Evolutionary conservation across 2,329 filamentous ascomycete genomes (phyloP).

Genomic region (Botrytis fragariae): DNA sequence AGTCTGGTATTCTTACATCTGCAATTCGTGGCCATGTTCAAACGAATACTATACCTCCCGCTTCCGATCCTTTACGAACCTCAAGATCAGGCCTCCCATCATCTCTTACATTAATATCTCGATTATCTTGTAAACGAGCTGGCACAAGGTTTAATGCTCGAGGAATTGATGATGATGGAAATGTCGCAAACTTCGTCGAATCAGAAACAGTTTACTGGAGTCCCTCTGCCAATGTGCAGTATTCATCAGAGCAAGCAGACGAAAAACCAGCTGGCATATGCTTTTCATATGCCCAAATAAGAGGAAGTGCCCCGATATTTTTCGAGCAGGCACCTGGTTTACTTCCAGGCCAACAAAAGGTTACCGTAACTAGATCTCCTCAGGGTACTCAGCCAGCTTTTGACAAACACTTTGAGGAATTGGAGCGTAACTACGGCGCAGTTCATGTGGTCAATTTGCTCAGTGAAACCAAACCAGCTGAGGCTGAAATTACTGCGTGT

Average conservation of each 20-base stretch:
- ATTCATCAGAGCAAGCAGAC: conserved; percentile 24
- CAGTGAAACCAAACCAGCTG: conserved; percentile 83
- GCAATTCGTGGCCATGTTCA: conserved; percentile 91
- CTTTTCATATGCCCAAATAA: conserved; percentile 91
- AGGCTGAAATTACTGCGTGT: conserved; percentile 76
- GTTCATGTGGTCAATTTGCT: conserved; percentile 92
- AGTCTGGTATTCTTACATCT: conserved; percentile 83
- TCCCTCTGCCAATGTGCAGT: conserved; percentile 47
- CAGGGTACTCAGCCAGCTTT: conserved; percentile 94
- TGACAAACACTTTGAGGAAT: conserved; percentile 87
- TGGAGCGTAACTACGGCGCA: conserved; percentile 83
- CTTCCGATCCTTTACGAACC: conserved; percentile 66
- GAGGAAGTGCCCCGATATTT: conserved; percentile 92
- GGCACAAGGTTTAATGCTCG: conserved; percentile 96
- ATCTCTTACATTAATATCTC: conserved; percentile 83
- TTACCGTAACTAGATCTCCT: conserved; percentile 79
- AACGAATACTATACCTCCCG: conserved; percentile 80
- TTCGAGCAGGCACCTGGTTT: conserved; percentile 93
- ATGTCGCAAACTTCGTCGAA: conserved; percentile 98
- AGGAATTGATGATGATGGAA: conserved; percentile 94
- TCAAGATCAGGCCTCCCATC: conserved; percentile 72
- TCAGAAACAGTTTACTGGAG: conserved; percentile 92
- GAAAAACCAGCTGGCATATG: conserved; percentile 54
- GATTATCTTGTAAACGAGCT: conserved; percentile 84
- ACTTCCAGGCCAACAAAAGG: conserved; percentile 90